Evolutionary conservation across 805 yeast species (phyloP).

Genomic region (Hanseniaspora pseudoguilliermondii): DNA sequence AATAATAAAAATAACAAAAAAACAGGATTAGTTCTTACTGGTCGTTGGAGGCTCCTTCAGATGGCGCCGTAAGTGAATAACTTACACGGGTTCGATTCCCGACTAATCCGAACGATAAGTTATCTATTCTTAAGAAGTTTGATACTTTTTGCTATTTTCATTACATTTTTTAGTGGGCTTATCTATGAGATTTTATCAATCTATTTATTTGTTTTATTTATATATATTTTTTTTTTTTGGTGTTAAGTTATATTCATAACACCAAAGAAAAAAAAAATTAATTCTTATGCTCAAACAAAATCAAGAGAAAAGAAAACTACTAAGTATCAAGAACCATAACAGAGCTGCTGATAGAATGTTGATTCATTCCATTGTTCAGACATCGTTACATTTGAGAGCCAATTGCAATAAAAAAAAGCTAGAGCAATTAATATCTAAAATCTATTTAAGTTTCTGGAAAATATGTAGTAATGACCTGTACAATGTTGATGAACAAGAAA

Average conservation of each 20-base stretch:
- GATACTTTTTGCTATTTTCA: background rate
- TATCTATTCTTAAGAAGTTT: background rate
- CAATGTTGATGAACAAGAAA: background rate
- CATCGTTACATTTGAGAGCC: background rate
- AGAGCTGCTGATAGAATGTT: background rate
- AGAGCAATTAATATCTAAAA: background rate
- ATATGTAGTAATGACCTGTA: background rate
- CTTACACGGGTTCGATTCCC: constrained; percentile 14
- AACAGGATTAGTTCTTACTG: constrained; percentile 13
- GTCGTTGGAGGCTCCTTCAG: constrained; percentile 14
- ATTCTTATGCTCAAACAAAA: no score
- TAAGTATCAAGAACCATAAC: background rate
- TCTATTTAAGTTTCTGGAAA: background rate
- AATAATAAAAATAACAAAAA: background rate
- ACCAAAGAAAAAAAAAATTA: no score
- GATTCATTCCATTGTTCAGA: background rate
- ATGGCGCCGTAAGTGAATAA: constrained; percentile 13
- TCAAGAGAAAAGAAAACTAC: no score
- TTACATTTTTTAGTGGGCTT: background rate
- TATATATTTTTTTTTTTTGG: background rate
- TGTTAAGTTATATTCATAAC: background rate
- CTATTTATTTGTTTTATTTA: background rate
- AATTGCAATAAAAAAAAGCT: background rate
- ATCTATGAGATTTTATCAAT: background rate
- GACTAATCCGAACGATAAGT: constrained; percentile 11